These are phyloP conservation scores for Schizophyllum commune DNA, from an alignment of 1,284 basidiomycete genomes.

Conservation along the genomic window DNA sequence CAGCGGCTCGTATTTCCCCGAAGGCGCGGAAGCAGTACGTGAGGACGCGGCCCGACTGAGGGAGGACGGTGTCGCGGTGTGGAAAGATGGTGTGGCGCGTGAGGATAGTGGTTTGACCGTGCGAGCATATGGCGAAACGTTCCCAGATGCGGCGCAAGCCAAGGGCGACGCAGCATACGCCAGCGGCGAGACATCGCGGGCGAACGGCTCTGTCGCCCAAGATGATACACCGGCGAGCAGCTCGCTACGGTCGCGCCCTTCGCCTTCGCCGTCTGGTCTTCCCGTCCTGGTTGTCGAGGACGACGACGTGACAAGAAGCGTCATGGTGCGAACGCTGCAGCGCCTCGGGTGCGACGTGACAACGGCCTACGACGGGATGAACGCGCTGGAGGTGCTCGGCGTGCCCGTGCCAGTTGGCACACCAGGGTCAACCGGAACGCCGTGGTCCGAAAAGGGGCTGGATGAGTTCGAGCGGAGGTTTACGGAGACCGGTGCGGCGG, in stretches of 20 bases:
- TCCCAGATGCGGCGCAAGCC: too few species aligned
- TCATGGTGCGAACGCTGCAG: constrained; percentile 78
- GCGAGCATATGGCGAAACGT: too few species aligned
- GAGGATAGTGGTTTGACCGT: too few species aligned
- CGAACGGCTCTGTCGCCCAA: not conserved
- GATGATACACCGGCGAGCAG: not conserved
- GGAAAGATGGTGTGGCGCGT: too few species aligned
- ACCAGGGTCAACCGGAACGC: constrained; percentile 15
- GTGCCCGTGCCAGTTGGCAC: constrained; percentile 20
- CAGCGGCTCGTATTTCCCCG: not conserved
- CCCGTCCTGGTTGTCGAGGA: constrained; percentile 73
- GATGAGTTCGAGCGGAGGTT: constrained; percentile 1
- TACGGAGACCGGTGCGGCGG: constrained; percentile 11
- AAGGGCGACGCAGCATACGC: too few species aligned
- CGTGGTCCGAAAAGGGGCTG: constrained; percentile 25
- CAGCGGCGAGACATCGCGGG: too few species aligned
- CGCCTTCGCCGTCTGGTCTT: constrained; percentile 16
- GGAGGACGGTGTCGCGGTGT: not conserved
- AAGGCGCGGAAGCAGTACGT: not conserved
- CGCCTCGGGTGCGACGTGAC: constrained; percentile 73
- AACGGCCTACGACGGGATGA: constrained; percentile 82
- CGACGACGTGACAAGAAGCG: constrained; percentile 68
- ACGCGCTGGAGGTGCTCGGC: constrained; percentile 66
- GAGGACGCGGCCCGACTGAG: not conserved
- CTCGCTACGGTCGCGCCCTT: not conserved